A percentile compares a stretch with the other conserved stretches of the same genome.
These are phyloP conservation scores for Hypoxylon sp. DNA, from an alignment of 2,329 filamentous ascomycete species.

Conservation along the genomic window DNA sequence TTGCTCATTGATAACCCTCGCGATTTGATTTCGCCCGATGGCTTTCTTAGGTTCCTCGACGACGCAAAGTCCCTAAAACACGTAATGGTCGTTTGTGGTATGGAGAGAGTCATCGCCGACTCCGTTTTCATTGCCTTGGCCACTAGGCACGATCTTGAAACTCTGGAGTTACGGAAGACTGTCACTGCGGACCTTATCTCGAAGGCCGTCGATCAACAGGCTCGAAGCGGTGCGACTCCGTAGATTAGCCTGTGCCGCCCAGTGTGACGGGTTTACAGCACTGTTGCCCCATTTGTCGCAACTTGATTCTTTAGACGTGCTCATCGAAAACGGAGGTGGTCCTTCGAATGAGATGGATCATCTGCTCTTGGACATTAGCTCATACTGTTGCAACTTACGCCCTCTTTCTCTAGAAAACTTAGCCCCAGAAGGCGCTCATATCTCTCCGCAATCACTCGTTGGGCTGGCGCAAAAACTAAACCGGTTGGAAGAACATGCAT, in stretches of 20 bases:
- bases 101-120: slow-evolving; percentile 6
- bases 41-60: slow-evolving; percentile 15
- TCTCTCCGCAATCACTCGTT: slow-evolving; percentile 1
- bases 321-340: not conserved
- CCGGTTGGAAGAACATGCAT: slow-evolving; percentile 9
- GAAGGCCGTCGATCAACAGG: not conserved
- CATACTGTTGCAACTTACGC: not conserved
- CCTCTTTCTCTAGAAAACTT: not conserved
- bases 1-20: slow-evolving; percentile 28
- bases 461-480: not conserved
- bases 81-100: slow-evolving; percentile 8
- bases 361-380: not conserved
- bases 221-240: not conserved
- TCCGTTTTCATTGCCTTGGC: slow-evolving; percentile 24
- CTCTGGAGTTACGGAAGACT: slow-evolving; percentile 2
- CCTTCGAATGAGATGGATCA: not conserved
- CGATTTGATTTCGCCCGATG: slow-evolving; percentile 9
- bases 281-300: slow-evolving; percentile 21
- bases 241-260: slow-evolving; percentile 2
- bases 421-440: not conserved
- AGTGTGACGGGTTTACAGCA: slow-evolving; percentile 1
- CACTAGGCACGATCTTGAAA: slow-evolving; percentile 13
- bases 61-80: slow-evolving; percentile 14
- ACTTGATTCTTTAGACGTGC: slow-evolving; percentile 10
- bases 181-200: slow-evolving; percentile 12